Base-by-base conservation (phyloP, 176 grass and related monocot species). In the Rhynchospora pubera region DNA sequence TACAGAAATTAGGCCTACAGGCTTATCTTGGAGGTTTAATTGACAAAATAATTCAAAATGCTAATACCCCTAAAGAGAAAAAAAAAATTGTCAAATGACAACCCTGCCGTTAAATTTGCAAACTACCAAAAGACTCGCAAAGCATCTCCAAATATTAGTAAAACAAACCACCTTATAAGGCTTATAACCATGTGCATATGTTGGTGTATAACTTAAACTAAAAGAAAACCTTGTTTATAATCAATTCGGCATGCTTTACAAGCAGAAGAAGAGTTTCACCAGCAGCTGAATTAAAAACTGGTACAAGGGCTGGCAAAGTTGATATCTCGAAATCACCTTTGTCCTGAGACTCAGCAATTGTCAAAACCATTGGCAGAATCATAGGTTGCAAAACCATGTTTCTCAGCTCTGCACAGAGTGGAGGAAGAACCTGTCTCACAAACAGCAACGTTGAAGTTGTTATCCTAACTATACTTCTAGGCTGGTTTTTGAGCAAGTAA, bases 331-430 rank as follows among this genome's bases (percentile, higher is more conserved):
- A 99, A 89, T 99, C 97, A 73, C 30, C 85, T 91, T 93, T 99
- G 43, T 99, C 97, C 91, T 99, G 97, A 65, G 93, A 99, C 45
- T 99, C 97, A 6, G 91, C 97, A 78, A 99, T 99, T 22, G 84
- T 99, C 16, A 99, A 83, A 90, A 99, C 93, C 97, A 99, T 99
- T 45, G 97, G 97, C 61, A 99, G 85, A 93, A 99, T 99, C 92
- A 99, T 99, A 70, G 91, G 97, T 77, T 99, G 97, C 87, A 99
- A 91, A 75, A 96, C 97, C 87, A 95, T 84, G 77, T 99, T 99
- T 79, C 97, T 89, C 14, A 99, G 45, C 83, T 99, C 93, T 72
- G 93, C 92, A 87, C 97, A 99, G 82, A 99, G 92, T 82, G 97
- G 97, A 57, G 97, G 97, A 82, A 99, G 92, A 84, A 99, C 97